A percentile compares a stretch with the other conserved stretches of the same genome.
Evolutionary conservation across 805 yeast species (phyloP).

Genomic region (Cyberlindnera suaveolens): DNA sequence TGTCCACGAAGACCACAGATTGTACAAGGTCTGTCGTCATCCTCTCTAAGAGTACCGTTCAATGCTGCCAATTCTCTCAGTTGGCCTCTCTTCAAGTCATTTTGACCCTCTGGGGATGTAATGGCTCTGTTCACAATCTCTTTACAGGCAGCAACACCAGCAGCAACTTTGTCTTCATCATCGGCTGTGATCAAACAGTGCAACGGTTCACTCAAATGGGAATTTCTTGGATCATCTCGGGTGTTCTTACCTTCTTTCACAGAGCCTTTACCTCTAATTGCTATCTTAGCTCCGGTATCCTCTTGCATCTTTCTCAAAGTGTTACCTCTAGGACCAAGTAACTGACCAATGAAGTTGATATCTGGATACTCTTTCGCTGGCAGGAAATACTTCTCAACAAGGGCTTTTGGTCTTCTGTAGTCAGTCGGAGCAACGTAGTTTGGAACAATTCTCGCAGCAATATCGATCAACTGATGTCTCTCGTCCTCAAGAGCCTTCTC

Average conservation of each 20-base stretch:
- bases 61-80: constrained; percentile 86
- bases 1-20: constrained; percentile 66
- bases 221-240: constrained; percentile 31
- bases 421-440: constrained; percentile 75
- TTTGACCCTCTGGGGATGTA: constrained; percentile 86
- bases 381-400: constrained; percentile 74
- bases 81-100: constrained; percentile 86
- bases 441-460: constrained; percentile 67
- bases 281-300: constrained; percentile 83
- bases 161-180: constrained; percentile 64
- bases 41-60: constrained; percentile 91
- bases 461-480: constrained; percentile 70
- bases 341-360: constrained; percentile 84
- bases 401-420: constrained; percentile 63
- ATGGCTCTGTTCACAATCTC: constrained; percentile 78
- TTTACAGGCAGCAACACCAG: constrained; percentile 69
- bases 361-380: constrained; percentile 87
- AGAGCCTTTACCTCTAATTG: constrained; percentile 92
- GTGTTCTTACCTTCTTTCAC: constrained; percentile 82
- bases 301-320: constrained; percentile 76
- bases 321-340: constrained; percentile 94
- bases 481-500: constrained; percentile 65
- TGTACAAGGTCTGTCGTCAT: constrained; percentile 55
- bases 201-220: constrained; percentile 65
- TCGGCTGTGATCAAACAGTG: constrained; percentile 88